A percentile compares a stretch with the other conserved stretches of the same genome.
phyloP scores from a whole-genome alignment of 2,329 filamentous ascomycete species.

The Penicillium sp. region DNA sequence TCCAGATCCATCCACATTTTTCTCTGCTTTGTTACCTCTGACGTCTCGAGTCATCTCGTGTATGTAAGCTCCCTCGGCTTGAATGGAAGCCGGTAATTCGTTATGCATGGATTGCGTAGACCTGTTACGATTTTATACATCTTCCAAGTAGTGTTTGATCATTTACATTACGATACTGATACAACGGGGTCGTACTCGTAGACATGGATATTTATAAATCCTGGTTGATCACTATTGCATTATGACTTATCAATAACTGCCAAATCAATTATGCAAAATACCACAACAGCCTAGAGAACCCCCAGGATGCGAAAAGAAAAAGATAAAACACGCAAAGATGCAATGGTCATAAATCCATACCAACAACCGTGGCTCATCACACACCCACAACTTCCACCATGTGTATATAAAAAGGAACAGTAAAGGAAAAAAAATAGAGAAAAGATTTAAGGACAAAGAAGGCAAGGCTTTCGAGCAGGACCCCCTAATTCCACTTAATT shows the following conservation, averaged over 20 bases:
- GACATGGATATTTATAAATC: background rate
- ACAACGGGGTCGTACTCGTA: background rate
- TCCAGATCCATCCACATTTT: background rate
- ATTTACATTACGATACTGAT: background rate
- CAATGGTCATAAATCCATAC: slow-evolving; percentile 20
- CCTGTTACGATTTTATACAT: background rate
- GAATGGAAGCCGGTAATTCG: slow-evolving; percentile 20
- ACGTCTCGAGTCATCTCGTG: slow-evolving; percentile 18
- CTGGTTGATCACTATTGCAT: background rate
- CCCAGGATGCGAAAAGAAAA: background rate
- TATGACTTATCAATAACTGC: background rate
- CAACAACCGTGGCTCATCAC: slow-evolving; percentile 9
- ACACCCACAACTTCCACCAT: slow-evolving; percentile 1
- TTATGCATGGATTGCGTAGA: slow-evolving; percentile 14
- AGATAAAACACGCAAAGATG: slow-evolving; percentile 13
- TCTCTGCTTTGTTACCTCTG: background rate
- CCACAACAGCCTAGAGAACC: background rate
- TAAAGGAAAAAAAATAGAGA: background rate
- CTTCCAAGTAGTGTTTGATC: background rate
- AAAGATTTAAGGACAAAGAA: background rate
- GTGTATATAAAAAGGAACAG: background rate
- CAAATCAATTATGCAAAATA: background rate
- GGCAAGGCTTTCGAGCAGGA: background rate
- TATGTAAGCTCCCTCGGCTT: slow-evolving; percentile 19
- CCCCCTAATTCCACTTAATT: slow-evolving; percentile 8